Evolutionary conservation across 306 rosid genomes (phyloP).

Genomic region (Abrus pulchellus): DNA sequence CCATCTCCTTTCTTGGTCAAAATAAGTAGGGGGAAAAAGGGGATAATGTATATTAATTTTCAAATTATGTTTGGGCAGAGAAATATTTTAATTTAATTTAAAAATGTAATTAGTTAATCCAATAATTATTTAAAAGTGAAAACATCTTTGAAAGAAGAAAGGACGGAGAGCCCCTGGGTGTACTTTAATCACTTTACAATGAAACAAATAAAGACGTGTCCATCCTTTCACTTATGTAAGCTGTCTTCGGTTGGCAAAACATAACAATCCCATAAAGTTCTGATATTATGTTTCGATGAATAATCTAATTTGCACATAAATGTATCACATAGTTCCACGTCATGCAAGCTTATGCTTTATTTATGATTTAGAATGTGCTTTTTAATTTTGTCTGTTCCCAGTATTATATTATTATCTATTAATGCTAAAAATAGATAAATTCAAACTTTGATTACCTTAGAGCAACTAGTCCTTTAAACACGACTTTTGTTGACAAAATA

Average conservation of each 20-base stretch:
- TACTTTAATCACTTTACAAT: background rate
- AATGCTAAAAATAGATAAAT: background rate
- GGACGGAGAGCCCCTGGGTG: background rate
- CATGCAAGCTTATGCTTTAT: background rate
- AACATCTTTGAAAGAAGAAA: background rate
- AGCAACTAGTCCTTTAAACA: background rate
- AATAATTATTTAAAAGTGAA: background rate
- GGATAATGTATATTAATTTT: background rate
- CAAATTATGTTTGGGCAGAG: background rate
- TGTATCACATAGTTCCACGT: background rate
- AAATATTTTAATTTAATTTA: background rate
- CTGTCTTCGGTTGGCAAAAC: slow-evolving; percentile 11
- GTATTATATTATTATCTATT: background rate
- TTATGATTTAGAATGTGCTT: background rate
- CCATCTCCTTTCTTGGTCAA: too few relatives aligned
- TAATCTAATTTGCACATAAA: background rate
- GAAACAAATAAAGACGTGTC: background rate
- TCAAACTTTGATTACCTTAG: background rate
- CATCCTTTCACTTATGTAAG: background rate
- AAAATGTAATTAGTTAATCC: background rate
- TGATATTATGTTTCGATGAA: background rate
- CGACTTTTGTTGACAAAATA: too few relatives aligned
- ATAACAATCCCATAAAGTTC: slow-evolving; percentile 3
- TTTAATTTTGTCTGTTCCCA: background rate
- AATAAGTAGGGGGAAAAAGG: background rate